Evolutionary conservation across 139 green algal genomes (phyloP).

Genomic region (Edaphochlamys debaryana): DNA sequence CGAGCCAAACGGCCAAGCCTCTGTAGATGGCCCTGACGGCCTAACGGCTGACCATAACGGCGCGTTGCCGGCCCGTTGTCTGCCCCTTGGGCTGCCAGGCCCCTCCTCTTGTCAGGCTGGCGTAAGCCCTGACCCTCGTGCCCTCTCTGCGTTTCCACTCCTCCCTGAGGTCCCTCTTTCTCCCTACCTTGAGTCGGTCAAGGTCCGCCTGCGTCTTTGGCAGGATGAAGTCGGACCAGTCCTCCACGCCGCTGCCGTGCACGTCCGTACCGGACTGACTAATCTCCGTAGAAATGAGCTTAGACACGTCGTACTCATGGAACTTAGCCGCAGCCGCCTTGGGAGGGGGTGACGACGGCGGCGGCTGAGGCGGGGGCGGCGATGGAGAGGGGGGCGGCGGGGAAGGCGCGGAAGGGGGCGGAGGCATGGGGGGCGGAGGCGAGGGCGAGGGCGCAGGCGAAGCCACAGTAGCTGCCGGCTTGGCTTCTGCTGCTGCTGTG

Average conservation of each 20-base stretch:
- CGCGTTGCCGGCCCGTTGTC: too few relatives aligned
- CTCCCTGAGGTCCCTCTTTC: too few relatives aligned
- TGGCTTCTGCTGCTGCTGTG: too few relatives aligned
- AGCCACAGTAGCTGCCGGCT: too few relatives aligned
- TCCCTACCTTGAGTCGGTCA: conserved; percentile 45
- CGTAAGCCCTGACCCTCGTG: too few relatives aligned
- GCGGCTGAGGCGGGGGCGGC: neutral
- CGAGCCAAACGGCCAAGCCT: too few relatives aligned
- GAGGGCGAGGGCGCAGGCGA: neutral
- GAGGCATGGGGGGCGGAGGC: neutral
- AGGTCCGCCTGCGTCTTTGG: conserved; percentile 45
- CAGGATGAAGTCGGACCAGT: conserved; percentile 41
- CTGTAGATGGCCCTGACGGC: too few relatives aligned
- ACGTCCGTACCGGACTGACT: conserved; percentile 22
- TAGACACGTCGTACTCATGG: conserved; percentile 38
- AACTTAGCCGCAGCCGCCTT: neutral
- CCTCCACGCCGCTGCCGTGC: conserved; percentile 1
- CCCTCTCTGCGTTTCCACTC: too few relatives aligned
- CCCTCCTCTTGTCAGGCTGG: too few relatives aligned
- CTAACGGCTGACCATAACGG: too few relatives aligned
- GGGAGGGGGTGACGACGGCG: neutral
- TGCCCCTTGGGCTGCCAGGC: too few relatives aligned
- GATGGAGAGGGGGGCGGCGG: neutral
- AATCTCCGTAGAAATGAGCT: conserved; percentile 26
- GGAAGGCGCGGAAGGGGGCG: neutral